Percentiles rank a stretch among this genome's conserved stretches.
Evolutionary conservation across 2,329 filamentous ascomycete species (phyloP).

Genomic region (Sclerotinia glacialis): DNA sequence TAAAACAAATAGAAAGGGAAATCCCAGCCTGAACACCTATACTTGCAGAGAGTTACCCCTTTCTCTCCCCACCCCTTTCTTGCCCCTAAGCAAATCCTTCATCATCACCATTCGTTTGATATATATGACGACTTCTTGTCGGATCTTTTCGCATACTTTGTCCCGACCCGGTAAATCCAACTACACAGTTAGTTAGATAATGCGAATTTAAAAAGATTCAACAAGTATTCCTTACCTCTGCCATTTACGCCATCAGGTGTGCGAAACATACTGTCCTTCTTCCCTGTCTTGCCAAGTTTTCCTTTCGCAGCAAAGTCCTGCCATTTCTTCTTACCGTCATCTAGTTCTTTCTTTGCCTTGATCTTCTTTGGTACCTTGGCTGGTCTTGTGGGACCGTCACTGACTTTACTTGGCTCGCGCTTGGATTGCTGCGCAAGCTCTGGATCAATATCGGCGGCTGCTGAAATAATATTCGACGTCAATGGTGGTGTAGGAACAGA

Average conservation of each 20-base stretch:
- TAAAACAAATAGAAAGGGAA: slow-evolving; percentile 26
- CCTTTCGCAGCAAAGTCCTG: slow-evolving; percentile 83
- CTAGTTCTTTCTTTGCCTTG: slow-evolving; percentile 85
- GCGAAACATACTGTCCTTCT: slow-evolving; percentile 97
- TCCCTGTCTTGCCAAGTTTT: slow-evolving; percentile 62
- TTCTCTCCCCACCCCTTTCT: slow-evolving; percentile 29
- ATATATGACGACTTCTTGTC: slow-evolving; percentile 77
- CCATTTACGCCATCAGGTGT: slow-evolving; percentile 84
- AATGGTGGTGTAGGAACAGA: slow-evolving; percentile 45
- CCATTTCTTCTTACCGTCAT: slow-evolving; percentile 91
- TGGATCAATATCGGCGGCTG: slow-evolving; percentile 57
- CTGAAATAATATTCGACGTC: slow-evolving; percentile 41
- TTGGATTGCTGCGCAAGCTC: slow-evolving; percentile 62
- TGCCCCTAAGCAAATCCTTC: slow-evolving; percentile 43
- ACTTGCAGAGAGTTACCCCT: slow-evolving; percentile 41
- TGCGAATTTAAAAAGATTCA: slow-evolving; percentile 2
- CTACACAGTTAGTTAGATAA: slow-evolving; percentile 50
- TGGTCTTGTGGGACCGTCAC: slow-evolving; percentile 56
- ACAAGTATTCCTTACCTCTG: slow-evolving; percentile 60
- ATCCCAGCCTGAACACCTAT: slow-evolving; percentile 39
- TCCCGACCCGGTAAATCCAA: slow-evolving; percentile 94
- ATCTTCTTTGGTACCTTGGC: slow-evolving; percentile 80
- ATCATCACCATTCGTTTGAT: slow-evolving; percentile 72
- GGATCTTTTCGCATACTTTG: slow-evolving; percentile 94
- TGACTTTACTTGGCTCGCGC: slow-evolving; percentile 61